Percentiles rank a stretch among this genome's conserved stretches.
Conservation (phyloP, 1,284 basidiomycete genomes). For the Rhizoctonia solani region DNA sequence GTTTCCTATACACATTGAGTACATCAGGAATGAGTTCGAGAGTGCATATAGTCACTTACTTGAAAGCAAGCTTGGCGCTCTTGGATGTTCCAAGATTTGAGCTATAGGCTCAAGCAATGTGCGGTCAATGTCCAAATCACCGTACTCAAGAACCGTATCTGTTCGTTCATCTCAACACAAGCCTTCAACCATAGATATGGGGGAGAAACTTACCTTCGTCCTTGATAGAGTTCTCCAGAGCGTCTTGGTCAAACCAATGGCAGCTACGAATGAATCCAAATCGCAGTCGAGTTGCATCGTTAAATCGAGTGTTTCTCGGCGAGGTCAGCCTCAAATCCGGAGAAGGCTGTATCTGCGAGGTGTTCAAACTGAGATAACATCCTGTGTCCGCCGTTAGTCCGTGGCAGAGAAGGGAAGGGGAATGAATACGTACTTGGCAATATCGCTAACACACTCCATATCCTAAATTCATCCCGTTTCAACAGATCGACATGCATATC, state of each 20-base stretch:
- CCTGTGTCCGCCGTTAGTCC: slow-evolving; percentile 49
- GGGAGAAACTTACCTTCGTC: slow-evolving; percentile 66
- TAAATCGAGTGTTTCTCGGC: slow-evolving; percentile 85
- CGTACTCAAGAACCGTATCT: slow-evolving; percentile 76
- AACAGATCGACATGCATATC: slow-evolving; percentile 89
- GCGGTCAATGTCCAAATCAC: slow-evolving; percentile 69
- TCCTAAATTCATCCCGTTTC: slow-evolving; percentile 85
- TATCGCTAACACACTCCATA: slow-evolving; percentile 86
- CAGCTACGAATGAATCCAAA: slow-evolving; percentile 88
- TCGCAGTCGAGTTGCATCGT: slow-evolving; percentile 82
- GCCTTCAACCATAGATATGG: neutral
- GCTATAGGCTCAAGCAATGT: slow-evolving; percentile 82
- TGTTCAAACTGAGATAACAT: slow-evolving; percentile 91
- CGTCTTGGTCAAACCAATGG: slow-evolving; percentile 87
- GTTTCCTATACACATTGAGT: slow-evolving; percentile 68
- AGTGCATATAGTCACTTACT: too few species aligned
- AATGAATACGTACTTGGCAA: slow-evolving; percentile 67
- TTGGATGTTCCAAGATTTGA: slow-evolving; percentile 79
- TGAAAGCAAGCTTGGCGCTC: slow-evolving; percentile 77
- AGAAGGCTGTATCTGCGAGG: slow-evolving; percentile 82
- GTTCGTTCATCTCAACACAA: slow-evolving; percentile 1
- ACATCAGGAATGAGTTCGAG: too few species aligned
- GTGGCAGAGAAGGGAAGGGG: neutral
- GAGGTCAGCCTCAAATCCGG: slow-evolving; percentile 78
- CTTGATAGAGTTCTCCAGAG: slow-evolving; percentile 68